These are phyloP conservation scores for Oxytropis ochrocephala DNA, from an alignment of 306 rosid species.

Conservation along the genomic window DNA sequence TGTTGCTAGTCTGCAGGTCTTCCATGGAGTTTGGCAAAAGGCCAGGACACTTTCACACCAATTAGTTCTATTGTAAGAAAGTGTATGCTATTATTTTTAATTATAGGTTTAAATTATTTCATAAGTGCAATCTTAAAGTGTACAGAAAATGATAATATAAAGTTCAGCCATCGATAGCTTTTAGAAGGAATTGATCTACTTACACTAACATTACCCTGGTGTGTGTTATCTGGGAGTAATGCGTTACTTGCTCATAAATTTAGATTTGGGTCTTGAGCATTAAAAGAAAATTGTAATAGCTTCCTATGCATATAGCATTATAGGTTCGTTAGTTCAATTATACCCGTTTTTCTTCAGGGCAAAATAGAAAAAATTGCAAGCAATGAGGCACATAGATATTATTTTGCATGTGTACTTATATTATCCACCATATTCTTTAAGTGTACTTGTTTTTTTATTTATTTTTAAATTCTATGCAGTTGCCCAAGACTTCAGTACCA, in stretches of 20 bases:
- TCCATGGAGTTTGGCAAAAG: conserved; percentile 92
- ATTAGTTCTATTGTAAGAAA: conserved; percentile 58
- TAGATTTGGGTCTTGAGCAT: background rate
- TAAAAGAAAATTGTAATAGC: background rate
- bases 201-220: background rate
- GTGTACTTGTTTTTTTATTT: background rate
- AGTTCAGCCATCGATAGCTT: background rate
- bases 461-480: conserved; percentile 45
- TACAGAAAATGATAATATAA: background rate
- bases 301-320: conserved; percentile 9
- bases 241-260: background rate
- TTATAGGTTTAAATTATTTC: conserved; percentile 9
- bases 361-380: background rate
- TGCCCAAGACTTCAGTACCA: conserved; percentile 59
- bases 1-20: conserved; percentile 84
- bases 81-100: conserved; percentile 6
- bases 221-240: background rate
- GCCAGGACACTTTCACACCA: conserved; percentile 96
- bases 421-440: background rate
- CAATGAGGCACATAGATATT: background rate
- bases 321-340: background rate
- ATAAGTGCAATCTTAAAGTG: background rate
- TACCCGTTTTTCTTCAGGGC: background rate
- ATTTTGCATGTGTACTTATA: background rate
- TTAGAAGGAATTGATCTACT: background rate